A percentile compares a stretch with the other conserved stretches of the same genome.
Conservation (phyloP, 176 grass and related monocot species). For the Oryza nivara region DNA sequence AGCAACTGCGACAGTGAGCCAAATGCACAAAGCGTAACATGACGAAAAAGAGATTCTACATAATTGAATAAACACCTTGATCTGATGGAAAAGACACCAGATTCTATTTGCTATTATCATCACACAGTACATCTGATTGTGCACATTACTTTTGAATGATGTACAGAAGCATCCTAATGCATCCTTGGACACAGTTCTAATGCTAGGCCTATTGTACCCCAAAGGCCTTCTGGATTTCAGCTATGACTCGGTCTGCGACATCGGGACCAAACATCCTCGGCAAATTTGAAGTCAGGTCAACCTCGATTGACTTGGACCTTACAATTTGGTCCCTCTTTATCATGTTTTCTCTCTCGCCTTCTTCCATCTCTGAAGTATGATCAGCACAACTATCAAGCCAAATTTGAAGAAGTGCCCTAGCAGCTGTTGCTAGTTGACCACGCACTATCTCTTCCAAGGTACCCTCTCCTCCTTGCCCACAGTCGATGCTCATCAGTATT, state of each 20-base stretch:
- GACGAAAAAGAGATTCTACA: neutral
- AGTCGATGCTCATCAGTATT: conserved; percentile 57
- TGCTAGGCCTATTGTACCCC: conserved; percentile 44
- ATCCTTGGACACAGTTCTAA: neutral
- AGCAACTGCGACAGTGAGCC: too few relatives aligned
- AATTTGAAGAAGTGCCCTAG: conserved; percentile 53
- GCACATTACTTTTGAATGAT: neutral
- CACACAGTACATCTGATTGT: neutral
- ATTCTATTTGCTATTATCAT: neutral
- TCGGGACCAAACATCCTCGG: conserved; percentile 69
- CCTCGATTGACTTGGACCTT: conserved; percentile 68
- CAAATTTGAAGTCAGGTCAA: conserved; percentile 69
- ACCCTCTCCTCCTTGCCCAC: conserved; percentile 54
- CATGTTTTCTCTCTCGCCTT: conserved; percentile 44
- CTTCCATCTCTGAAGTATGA: conserved; percentile 39
- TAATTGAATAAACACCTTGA: neutral
- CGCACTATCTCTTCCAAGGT: conserved; percentile 64
- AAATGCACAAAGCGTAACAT: neutral
- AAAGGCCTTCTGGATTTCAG: conserved; percentile 75
- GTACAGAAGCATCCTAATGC: neutral
- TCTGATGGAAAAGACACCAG: neutral
- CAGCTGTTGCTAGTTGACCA: conserved; percentile 27
- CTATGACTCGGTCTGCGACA: conserved; percentile 50
- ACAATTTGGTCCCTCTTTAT: conserved; percentile 60
- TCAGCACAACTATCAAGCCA: conserved; percentile 62